Base-by-base conservation (phyloP, 306 rosid species). In the Casuarina cunninghamiana region DNA sequence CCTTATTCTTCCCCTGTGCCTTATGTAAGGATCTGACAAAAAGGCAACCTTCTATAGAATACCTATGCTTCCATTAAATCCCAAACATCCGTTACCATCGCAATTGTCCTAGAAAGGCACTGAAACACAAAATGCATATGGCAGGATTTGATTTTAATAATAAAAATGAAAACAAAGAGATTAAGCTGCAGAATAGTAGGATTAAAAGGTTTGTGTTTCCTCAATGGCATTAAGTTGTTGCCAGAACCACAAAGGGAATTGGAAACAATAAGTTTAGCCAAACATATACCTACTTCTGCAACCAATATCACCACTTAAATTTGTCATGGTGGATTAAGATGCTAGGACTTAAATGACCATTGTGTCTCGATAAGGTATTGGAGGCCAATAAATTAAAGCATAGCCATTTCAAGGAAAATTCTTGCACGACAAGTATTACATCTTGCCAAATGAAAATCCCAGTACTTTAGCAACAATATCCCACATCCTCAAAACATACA, bases 91-190 rank as follows among this genome's bases (percentile, higher is more conserved):
- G 81, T 80, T 53, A 95, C 75, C 92, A 95, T 91, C 81, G 86
- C 97, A 75, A 75, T 71, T 80, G 90, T 78, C 78, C 93, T 91
- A 80, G 93, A 84, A 76, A 89, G 83, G 86, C 95, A 92, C 98
- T 95, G 88, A 53, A 43, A 12, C 16, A 62, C 65, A 74, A 43
- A 13, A 84, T 7, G 48, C 17, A 37, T 75, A 80, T 77, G 73
- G 51, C 37, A 44, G 53, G 43, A 57, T 43, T 43, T 35, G 69
- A 63, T 63, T 63, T 12, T 0, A 6, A 13, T 12, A 5, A 11
- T 37, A 63, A 62, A 11, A 63, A 63, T 38, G 46, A 66, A 26
- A 26, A 26, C 32, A 26, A 26, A 26, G 32, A 65, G 5, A 17
- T 65, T 26, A 65, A 65, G 48, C 48, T 65, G 46, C 71, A 16